Evolutionary conservation across 495 filamentous ascomycete genomes (phyloP).

Genomic region (Staphylotrichum longicolle): DNA sequence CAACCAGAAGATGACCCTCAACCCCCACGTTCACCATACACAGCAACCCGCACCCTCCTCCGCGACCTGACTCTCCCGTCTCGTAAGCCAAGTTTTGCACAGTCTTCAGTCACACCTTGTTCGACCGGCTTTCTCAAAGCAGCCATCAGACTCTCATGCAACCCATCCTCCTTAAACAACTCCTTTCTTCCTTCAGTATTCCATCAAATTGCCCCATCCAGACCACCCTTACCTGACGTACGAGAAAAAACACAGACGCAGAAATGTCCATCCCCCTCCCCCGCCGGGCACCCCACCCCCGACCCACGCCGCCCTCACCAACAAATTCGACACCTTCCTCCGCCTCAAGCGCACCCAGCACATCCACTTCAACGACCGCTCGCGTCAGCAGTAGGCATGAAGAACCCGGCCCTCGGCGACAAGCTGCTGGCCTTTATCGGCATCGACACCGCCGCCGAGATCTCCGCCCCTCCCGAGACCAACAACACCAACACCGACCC

Average conservation of each 20-base stretch:
- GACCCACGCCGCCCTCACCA: conserved; percentile 49
- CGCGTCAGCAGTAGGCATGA: conserved; percentile 64
- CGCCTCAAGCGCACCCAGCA: conserved; percentile 73
- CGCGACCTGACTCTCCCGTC: conserved; percentile 78
- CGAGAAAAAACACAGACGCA: conserved; percentile 48
- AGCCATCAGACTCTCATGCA: no score
- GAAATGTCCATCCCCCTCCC: conserved; percentile 77
- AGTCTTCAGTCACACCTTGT: no score
- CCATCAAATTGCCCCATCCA: no score
- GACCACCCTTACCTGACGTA: no score
- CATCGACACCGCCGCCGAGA: conserved; percentile 43
- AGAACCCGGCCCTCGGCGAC: conserved; percentile 75
- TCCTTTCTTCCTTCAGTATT: no score
- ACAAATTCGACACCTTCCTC: conserved; percentile 82
- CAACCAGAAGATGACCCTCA: conserved; percentile 2
- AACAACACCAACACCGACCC: no score
- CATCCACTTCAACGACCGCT: conserved; percentile 89
- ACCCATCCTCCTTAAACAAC: no score
- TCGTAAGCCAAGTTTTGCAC: no score
- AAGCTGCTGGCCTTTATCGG: conserved; percentile 82
- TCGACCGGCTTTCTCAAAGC: no score
- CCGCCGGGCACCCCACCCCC: conserved; percentile 73
- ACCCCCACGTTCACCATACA: conserved; percentile 64
- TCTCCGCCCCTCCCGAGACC: no score
- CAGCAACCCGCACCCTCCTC: conserved; percentile 60